Conservation (phyloP, 202 grass and related monocot genomes). For the Bolboschoenoplectus hybrid region DNA sequence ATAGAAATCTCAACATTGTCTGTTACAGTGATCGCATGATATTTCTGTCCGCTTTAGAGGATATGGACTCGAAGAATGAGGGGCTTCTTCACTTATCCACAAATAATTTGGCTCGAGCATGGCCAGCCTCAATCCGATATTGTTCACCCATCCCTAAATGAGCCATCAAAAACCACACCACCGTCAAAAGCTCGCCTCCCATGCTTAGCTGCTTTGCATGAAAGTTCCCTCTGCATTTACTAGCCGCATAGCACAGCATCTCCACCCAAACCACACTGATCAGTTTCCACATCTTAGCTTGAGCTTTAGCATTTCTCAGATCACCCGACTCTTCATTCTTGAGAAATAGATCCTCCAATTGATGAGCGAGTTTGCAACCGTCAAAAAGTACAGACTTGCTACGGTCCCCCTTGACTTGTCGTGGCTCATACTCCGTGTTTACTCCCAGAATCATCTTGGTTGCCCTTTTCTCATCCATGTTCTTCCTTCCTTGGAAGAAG, state of each 20-base stretch:
- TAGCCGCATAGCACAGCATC: constrained; percentile 67
- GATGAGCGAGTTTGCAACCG: constrained; percentile 50
- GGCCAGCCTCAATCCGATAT: constrained; percentile 59
- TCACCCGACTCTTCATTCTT: background rate
- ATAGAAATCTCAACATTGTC: no score
- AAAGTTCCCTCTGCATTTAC: constrained; percentile 62
- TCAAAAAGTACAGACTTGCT: constrained; percentile 69
- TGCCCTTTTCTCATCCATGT: background rate
- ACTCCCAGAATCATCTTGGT: background rate
- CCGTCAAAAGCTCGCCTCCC: constrained; percentile 58
- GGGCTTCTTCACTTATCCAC: constrained; percentile 41
- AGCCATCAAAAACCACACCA: constrained; percentile 70
- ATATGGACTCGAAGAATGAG: no score
- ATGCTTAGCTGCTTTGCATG: constrained; percentile 56
- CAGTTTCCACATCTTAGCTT: constrained; percentile 44
- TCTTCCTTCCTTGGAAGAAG: background rate
- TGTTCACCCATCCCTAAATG: constrained; percentile 67
- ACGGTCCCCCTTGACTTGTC: constrained; percentile 55
- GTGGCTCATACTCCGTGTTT: background rate
- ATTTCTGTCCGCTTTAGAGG: no score
- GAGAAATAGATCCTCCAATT: constrained; percentile 30
- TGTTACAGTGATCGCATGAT: no score
- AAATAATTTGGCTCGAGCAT: constrained; percentile 47
- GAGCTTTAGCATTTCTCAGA: background rate
- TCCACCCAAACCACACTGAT: constrained; percentile 66